Conservation (phyloP, 257 asterid genomes). For the Nicotiana obtusifolia region DNA sequence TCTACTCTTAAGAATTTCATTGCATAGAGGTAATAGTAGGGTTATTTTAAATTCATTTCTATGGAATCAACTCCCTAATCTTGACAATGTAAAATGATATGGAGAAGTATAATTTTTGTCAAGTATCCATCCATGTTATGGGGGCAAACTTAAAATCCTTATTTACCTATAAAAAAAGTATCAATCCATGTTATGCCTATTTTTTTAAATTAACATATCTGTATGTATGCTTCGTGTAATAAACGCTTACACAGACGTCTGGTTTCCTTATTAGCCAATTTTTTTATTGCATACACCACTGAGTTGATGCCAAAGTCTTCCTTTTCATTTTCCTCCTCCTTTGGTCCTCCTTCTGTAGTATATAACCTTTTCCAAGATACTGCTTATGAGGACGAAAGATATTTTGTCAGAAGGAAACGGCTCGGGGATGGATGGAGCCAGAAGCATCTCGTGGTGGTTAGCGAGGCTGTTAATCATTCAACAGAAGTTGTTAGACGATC, state of each 20-base stretch:
- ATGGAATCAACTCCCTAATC: background rate
- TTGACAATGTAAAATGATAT: background rate
- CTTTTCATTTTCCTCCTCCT: background rate
- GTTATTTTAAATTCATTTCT: background rate
- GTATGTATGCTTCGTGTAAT: background rate
- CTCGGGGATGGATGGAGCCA: constrained; percentile 33
- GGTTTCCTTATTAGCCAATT: background rate
- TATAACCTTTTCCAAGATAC: constrained; percentile 65
- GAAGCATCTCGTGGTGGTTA: constrained; percentile 86
- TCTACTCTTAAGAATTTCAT: background rate
- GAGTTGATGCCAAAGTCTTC: constrained; percentile 5
- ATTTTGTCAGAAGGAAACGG: constrained; percentile 44
- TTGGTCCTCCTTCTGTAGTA: constrained; percentile 45
- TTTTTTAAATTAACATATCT: background rate
- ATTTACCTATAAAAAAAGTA: background rate
- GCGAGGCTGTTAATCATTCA: constrained; percentile 73
- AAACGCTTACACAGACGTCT: background rate
- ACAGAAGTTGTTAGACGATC: constrained; percentile 78
- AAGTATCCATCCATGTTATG: constrained; percentile 3
- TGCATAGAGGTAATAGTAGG: background rate
- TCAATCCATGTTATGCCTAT: background rate
- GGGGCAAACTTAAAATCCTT: no score
- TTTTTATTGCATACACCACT: background rate
- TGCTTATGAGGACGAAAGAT: constrained; percentile 65
- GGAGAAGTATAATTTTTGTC: background rate